Evolutionary conservation across 139 green algal species (phyloP).

Genomic region (Axilococcus clingmanii): DNA sequence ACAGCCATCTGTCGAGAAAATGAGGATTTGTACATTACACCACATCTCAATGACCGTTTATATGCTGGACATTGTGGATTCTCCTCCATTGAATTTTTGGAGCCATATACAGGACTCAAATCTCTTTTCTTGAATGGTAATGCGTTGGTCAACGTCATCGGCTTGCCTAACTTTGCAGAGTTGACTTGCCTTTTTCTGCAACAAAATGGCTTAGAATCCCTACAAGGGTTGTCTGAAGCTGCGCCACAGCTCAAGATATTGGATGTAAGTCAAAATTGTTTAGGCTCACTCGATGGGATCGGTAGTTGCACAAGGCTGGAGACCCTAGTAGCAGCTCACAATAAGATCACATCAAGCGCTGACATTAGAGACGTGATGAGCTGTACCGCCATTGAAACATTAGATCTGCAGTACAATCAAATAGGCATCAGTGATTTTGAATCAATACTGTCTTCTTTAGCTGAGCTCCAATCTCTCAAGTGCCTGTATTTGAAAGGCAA

Average conservation of each 20-base stretch:
- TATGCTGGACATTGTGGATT: conserved; percentile 85
- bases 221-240: conserved; percentile 39
- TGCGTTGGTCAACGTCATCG: conserved; percentile 57
- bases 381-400: conserved; percentile 47
- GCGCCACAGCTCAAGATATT: conserved; percentile 51
- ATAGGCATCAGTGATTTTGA: conserved; percentile 14
- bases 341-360: too few relatives aligned
- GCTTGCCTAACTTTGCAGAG: conserved; percentile 47
- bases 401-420: conserved; percentile 67
- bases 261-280: conserved; percentile 73
- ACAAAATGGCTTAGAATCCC: conserved; percentile 60
- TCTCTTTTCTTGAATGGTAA: conserved; percentile 86
- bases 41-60: conserved; percentile 76
- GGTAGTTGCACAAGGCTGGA: too few relatives aligned
- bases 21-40: conserved; percentile 63
- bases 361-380: too few relatives aligned
- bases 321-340: too few relatives aligned
- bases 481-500: conserved; percentile 87
- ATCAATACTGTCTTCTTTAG: conserved; percentile 16
- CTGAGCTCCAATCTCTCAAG: conserved; percentile 47
- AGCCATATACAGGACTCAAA: conserved; percentile 66
- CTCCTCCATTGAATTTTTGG: conserved; percentile 42
- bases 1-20: conserved; percentile 61
- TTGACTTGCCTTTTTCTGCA: conserved; percentile 61
- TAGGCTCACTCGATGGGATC: conserved; percentile 49